Base-by-base conservation (phyloP, 129 eudicot species). In the Centella asiatica region DNA sequence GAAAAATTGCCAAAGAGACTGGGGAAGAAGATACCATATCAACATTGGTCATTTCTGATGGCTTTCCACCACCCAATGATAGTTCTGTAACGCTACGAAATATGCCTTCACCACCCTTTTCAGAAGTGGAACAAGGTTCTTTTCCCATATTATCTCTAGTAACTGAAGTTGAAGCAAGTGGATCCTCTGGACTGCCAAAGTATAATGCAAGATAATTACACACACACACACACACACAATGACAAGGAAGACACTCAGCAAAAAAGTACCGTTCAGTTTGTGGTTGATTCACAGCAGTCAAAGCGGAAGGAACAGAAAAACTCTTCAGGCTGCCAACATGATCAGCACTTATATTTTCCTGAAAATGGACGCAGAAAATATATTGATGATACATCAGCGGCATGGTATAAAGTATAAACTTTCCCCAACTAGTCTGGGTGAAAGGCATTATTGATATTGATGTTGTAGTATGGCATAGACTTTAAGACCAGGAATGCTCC, bases 11-110 rank as follows among this genome's bases (percentile, higher is more conserved):
- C 23, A 31, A 19, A 24, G 0, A 48, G 51, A 13, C 37, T 28
- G n/a, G 52, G 63, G 20, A 50, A 51, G 33, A 39, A 39, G 18
- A 55, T 85, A 93, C 99, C 96, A 93, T 80, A 59, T 87, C 89
- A 47, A 93, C 81, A 50, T 59, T 29, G 4, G 81, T 68, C 66
- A 70, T 46, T 44, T 53, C 71, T 17, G 85, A 13, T 33, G 76
- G 60, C 45, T 69, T 82, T 69, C 77, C 81, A 61, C 81, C 81
- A 37, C 86, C 83, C 33, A 51, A 10, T 59, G 88, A 84, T 64
- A 93, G 67, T 54, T 87, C 88, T 57, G 77, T 65, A 25, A 93
- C 86, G 74, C 82, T 87, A 60, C 83, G 89, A 67, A 87, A 87
- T 10, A 64, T 84, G 66, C 57, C 82, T 65, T 48, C 60, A 45